Evolutionary conservation across 495 filamentous ascomycete species (phyloP).

Genomic region (Evansstolkia leycettana): DNA sequence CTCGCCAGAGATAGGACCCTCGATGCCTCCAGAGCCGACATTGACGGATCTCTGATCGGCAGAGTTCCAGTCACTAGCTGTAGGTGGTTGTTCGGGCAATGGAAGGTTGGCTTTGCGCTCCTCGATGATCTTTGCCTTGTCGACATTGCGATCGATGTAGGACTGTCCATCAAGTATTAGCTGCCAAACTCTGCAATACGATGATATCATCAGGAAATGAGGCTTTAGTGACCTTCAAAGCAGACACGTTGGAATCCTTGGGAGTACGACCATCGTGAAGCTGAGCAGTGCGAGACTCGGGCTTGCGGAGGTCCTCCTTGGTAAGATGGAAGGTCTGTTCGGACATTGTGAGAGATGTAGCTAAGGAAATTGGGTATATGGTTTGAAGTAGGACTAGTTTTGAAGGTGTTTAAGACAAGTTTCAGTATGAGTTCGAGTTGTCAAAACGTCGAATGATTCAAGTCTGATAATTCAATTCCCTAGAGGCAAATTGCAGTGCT

Average conservation of each 20-base stretch:
- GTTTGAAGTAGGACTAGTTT: neutral
- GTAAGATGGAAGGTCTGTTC: constrained; percentile 40
- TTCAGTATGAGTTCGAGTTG: too few species aligned
- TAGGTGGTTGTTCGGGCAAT: constrained; percentile 64
- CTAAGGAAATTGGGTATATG: neutral
- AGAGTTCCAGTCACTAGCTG: constrained; percentile 64
- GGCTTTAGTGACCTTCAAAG: constrained; percentile 26
- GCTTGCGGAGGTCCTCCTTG: constrained; percentile 38
- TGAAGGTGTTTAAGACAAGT: too few species aligned
- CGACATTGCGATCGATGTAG: constrained; percentile 29
- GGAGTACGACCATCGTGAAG: constrained; percentile 29
- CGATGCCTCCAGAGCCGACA: constrained; percentile 47
- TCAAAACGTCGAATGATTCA: too few species aligned
- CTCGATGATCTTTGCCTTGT: constrained; percentile 53
- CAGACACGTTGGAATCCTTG: constrained; percentile 33
- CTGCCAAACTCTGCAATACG: neutral
- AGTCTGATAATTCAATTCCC: too few species aligned
- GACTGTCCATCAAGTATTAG: constrained; percentile 22
- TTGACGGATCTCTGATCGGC: constrained; percentile 54
- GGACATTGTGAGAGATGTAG: constrained; percentile 27
- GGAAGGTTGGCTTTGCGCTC: constrained; percentile 58
- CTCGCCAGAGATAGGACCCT: constrained; percentile 42
- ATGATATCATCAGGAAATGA: neutral
- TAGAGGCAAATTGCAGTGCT: too few species aligned
- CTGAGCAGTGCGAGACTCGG: constrained; percentile 31